Percentiles rank a stretch among this genome's conserved stretches.
phyloP scores from a whole-genome alignment of 2,329 filamentous ascomycete species.

The Beauveria asiatica region DNA sequence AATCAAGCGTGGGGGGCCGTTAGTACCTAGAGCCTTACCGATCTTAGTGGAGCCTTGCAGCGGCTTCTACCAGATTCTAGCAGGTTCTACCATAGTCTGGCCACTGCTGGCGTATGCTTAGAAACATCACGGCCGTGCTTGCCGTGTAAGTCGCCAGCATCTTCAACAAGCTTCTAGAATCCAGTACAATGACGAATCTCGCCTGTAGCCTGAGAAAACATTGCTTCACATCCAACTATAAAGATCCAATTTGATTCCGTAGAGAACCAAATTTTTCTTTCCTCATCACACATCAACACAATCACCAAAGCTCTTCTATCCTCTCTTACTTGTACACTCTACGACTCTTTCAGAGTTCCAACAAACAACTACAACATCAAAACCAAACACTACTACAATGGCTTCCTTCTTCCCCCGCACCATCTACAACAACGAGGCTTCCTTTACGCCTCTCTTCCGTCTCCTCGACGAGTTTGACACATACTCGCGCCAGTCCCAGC shows the following conservation, averaged over 20 bases:
- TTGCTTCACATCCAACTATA: slow-evolving; percentile 20
- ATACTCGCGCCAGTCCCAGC: slow-evolving; percentile 36
- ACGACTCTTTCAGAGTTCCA: not conserved
- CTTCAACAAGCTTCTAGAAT: slow-evolving; percentile 13
- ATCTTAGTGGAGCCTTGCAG: slow-evolving; percentile 20
- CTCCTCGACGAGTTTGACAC: slow-evolving; percentile 56
- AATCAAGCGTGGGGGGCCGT: not conserved
- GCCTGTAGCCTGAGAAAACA: slow-evolving; percentile 1
- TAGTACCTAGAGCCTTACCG: not conserved
- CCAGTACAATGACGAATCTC: slow-evolving; percentile 3
- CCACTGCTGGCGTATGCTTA: slow-evolving; percentile 14
- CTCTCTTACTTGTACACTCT: slow-evolving; percentile 6
- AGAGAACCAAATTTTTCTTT: slow-evolving; percentile 12
- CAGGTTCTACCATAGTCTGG: slow-evolving; percentile 15
- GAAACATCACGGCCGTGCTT: slow-evolving; percentile 11
- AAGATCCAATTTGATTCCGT: slow-evolving; percentile 17
- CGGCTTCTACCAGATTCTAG: slow-evolving; percentile 15
- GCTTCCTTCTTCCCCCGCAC: slow-evolving; percentile 50
- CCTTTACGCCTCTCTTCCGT: slow-evolving; percentile 54
- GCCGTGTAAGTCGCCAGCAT: slow-evolving; percentile 12
- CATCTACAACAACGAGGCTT: slow-evolving; percentile 40
- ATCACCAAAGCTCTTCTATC: slow-evolving; percentile 19
- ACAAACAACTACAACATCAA: slow-evolving; percentile 14
- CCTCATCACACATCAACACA: slow-evolving; percentile 13
- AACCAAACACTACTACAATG: slow-evolving; percentile 38